Evolutionary conservation across 768 basidiomycete genomes (phyloP).

Genomic region (Hortiboletus flavorubellus): DNA sequence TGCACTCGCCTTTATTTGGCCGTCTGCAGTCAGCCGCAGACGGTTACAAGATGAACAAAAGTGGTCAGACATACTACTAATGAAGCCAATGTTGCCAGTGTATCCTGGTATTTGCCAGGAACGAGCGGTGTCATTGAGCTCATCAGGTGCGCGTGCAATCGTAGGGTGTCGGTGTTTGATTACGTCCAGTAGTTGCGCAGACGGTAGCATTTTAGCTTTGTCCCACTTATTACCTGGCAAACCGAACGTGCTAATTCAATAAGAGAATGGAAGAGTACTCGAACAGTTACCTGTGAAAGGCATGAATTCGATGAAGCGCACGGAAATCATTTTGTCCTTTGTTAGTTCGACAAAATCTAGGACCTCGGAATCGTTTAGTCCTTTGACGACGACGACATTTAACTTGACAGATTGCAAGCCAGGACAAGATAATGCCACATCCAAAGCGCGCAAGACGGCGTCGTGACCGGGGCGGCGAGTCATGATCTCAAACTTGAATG

Average conservation of each 20-base stretch:
- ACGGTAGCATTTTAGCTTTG: slow-evolving; percentile 76
- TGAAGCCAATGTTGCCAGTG: slow-evolving; percentile 75
- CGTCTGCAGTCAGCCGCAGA: slow-evolving; percentile 83
- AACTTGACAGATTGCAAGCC: slow-evolving; percentile 66
- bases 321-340: slow-evolving; percentile 55
- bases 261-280: not conserved
- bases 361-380: slow-evolving; percentile 78
- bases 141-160: slow-evolving; percentile 58
- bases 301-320: slow-evolving; percentile 94
- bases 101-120: slow-evolving; percentile 74
- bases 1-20: slow-evolving; percentile 72
- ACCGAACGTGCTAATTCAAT: not conserved
- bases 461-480: slow-evolving; percentile 75
- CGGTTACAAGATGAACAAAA: slow-evolving; percentile 86
- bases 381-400: slow-evolving; percentile 81
- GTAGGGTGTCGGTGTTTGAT: slow-evolving; percentile 48
- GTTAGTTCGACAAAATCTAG: slow-evolving; percentile 78
- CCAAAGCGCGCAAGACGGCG: slow-evolving; percentile 65
- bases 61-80: slow-evolving; percentile 92
- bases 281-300: slow-evolving; percentile 70
- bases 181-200: slow-evolving; percentile 53
- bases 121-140: slow-evolving; percentile 76
- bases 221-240: slow-evolving; percentile 80
- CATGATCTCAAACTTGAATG: slow-evolving; percentile 85
- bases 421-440: slow-evolving; percentile 54